Conservation (phyloP, 805 yeast genomes). For the Komagataella mondaviorum region DNA sequence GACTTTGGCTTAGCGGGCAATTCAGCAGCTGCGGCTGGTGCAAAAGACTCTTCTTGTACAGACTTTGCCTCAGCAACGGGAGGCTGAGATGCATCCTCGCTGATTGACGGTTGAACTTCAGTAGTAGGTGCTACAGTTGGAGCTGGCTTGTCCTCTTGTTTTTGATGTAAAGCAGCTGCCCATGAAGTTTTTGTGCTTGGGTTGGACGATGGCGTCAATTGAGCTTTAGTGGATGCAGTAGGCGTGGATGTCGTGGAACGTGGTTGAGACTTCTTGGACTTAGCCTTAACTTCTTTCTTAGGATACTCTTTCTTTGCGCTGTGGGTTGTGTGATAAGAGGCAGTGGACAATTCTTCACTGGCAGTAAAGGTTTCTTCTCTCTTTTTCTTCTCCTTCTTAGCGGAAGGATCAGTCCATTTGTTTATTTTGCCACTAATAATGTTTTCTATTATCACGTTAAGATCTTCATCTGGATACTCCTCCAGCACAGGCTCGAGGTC, state of each 20-base stretch:
- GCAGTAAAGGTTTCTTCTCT: constrained; percentile 1
- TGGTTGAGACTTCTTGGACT: constrained; percentile 2
- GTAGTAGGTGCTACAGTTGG: constrained; percentile 1
- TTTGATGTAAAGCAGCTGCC: constrained; percentile 19
- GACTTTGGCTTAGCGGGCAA: constrained; percentile 3
- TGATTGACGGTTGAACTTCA: constrained; percentile 3
- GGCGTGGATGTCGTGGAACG: background rate
- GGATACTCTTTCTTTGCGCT: constrained; percentile 1
- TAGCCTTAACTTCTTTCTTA: constrained; percentile 1
- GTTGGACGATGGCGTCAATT: background rate
- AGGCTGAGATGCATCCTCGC: constrained; percentile 1
- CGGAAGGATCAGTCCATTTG: constrained; percentile 90
- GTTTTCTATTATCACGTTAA: constrained; percentile 72
- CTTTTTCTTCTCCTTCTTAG: constrained; percentile 35
- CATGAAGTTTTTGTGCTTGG: constrained; percentile 10
- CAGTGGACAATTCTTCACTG: background rate
- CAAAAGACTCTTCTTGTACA: background rate
- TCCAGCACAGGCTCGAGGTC: constrained; percentile 66
- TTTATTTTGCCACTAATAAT: constrained; percentile 83
- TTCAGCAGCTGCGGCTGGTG: constrained; percentile 1
- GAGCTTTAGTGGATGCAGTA: constrained; percentile 3
- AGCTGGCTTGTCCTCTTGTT: constrained; percentile 5
- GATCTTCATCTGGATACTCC: constrained; percentile 53
- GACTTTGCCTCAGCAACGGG: constrained; percentile 1
- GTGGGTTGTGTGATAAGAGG: constrained; percentile 2